A percentile compares a stretch with the other conserved stretches of the same genome.
These are phyloP conservation scores for Calonectria ilicicola DNA, from an alignment of 2,329 filamentous ascomycete species.

Conservation along the genomic window DNA sequence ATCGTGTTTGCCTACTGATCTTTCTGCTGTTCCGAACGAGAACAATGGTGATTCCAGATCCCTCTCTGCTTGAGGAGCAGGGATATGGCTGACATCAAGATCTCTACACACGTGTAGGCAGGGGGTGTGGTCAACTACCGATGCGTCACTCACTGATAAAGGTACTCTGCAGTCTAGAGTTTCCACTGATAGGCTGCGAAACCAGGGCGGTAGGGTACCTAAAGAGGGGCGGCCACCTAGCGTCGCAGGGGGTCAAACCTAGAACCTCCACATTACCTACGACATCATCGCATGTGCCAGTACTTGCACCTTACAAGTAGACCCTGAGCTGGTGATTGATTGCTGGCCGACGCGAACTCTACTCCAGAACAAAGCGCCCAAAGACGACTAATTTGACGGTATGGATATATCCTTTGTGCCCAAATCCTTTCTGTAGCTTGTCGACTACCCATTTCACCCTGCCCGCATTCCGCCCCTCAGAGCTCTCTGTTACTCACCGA, in stretches of 20 bases:
- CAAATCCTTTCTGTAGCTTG: neutral
- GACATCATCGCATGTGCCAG: constrained; percentile 18
- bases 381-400: neutral
- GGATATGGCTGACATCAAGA: neutral
- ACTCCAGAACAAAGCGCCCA: neutral
- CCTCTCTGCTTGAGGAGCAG: neutral
- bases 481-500: constrained; percentile 23
- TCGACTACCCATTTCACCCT: neutral
- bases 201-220: constrained; percentile 6
- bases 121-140: constrained; percentile 11
- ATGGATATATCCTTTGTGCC: neutral
- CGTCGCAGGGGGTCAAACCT: constrained; percentile 20
- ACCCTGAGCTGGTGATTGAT: neutral
- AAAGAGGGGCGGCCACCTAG: constrained; percentile 16
- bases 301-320: constrained; percentile 8
- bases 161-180: neutral
- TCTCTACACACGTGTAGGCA: neutral
- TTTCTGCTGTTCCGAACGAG: no score
- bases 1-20: neutral
- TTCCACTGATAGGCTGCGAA: neutral
- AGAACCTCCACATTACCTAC: constrained; percentile 17
- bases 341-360: neutral
- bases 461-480: neutral
- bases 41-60: no score
- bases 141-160: neutral